Evolutionary conservation across 805 yeast genomes (phyloP), one percentile per base, ranked within the genome.

Genomic region (Candida tallmaniae): DNA sequence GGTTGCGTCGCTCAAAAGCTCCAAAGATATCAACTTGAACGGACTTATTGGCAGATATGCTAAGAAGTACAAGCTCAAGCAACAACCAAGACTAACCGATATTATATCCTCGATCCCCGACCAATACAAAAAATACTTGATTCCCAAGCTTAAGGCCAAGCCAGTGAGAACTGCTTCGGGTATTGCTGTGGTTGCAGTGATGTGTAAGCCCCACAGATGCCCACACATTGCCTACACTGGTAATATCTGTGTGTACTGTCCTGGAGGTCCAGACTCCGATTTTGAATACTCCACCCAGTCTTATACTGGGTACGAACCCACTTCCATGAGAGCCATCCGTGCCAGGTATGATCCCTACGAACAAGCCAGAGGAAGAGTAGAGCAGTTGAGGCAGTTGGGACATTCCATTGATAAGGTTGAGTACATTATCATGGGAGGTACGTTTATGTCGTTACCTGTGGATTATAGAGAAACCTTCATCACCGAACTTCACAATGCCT

Each of bases 191-290:
- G 97, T 93, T 29, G 98, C 98, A 0, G 97, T 93, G 21, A 93
- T 93, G 97, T 89, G 97, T 67, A 93, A 93, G 60, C 98, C 98
- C 2, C 98, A 93, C 60, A 74, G 98, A 65, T 93, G 98, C 62
- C 98, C 98, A 18, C 98, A 93, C 60, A 93, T 93, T 50, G 97
- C 98, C 14, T 93, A 93, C 58, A 93, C 98, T 0, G 98, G 98
- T 42, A 93, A 93, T 54, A 93, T 93, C 42, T 93, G 98, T 68
- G 98, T 93, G 9, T 93, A 84, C 57, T 93, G 98, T 65, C 98
- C 98, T 4, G 98, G 98, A 40, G 98, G 98, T 2, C 98, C 98
- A 3, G 98, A 93, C 58, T 83, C 95, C 1, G 98, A 93, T 62
- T 93, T 93, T 54, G 98, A 93, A 57, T 93, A 93, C 60, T 86